Evolutionary conservation across 139 green algal species (phyloP).

Genomic region (Coelastrella sp.): DNA sequence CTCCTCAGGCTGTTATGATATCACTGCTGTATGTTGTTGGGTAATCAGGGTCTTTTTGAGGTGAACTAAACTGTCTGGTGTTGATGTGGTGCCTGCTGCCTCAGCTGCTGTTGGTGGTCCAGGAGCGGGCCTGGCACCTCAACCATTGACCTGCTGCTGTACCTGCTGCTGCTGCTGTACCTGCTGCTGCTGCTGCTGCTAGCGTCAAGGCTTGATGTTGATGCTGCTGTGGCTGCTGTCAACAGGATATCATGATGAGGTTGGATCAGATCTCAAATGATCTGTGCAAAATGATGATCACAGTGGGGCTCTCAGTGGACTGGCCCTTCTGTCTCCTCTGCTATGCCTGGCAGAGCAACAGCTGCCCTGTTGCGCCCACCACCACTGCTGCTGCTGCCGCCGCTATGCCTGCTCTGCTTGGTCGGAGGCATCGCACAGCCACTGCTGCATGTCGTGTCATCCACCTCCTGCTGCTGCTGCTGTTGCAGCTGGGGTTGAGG

Average conservation of each 20-base stretch:
- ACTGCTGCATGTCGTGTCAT: neutral
- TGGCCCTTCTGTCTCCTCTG: constrained; percentile 6
- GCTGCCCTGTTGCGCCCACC: neutral
- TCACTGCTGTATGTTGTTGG: too few species aligned
- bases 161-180: too few species aligned
- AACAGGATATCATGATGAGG: neutral
- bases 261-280: neutral
- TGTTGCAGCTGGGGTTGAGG: neutral
- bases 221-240: neutral
- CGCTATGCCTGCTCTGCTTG: neutral
- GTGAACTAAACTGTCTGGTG: too few species aligned
- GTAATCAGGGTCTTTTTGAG: too few species aligned
- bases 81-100: too few species aligned
- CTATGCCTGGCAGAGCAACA: neutral
- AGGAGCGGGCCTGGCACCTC: too few species aligned
- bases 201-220: neutral
- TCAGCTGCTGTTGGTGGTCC: too few species aligned
- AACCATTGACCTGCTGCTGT: too few species aligned
- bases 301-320: neutral
- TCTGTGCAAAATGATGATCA: too few species aligned
- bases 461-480: neutral
- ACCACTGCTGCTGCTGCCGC: constrained; percentile 3
- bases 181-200: too few species aligned
- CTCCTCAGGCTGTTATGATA: too few species aligned
- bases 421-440: neutral